A percentile compares a stretch with the other conserved stretches of the same genome.
Evolutionary conservation across 2,329 filamentous ascomycete species (phyloP).

Genomic region (Nigrograna mackinnonii): DNA sequence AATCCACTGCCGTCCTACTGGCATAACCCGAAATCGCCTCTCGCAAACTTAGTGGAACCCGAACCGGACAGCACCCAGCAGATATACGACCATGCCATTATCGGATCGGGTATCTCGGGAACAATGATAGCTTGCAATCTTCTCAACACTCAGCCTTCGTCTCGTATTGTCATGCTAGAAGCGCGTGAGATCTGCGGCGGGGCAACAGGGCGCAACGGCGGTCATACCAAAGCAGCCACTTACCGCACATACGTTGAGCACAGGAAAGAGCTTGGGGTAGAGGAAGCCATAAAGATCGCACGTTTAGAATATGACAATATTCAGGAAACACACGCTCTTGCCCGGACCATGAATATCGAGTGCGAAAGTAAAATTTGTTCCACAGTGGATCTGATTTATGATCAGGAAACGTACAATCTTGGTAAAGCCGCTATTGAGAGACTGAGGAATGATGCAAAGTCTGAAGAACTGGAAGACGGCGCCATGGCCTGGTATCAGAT

Average conservation of each 20-base stretch:
- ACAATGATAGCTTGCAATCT: conserved; percentile 42
- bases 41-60: conserved; percentile 37
- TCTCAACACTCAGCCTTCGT: conserved; percentile 15
- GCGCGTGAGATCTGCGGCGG: conserved; percentile 43
- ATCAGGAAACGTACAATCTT: conserved; percentile 34
- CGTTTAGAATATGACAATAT: conserved; percentile 51
- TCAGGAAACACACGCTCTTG: conserved; percentile 59
- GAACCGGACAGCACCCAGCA: conserved; percentile 20
- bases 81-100: conserved; percentile 38
- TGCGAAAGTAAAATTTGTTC: conserved; percentile 54
- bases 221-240: conserved; percentile 54
- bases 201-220: conserved; percentile 49
- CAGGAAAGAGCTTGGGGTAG: conserved; percentile 47
- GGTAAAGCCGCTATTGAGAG: conserved; percentile 28
- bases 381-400: conserved; percentile 64
- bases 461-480: conserved; percentile 23
- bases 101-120: conserved; percentile 47
- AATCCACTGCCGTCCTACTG: conserved; percentile 46
- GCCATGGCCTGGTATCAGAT: conserved; percentile 33
- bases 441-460: conserved; percentile 21
- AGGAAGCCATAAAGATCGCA: conserved; percentile 51
- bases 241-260: conserved; percentile 58
- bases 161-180: conserved; percentile 43
- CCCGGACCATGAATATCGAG: conserved; percentile 46
- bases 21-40: conserved; percentile 42